A percentile compares a stretch with the other conserved stretches of the same genome.
These are phyloP conservation scores for Incumbomyces delicatus DNA, from an alignment of 2,329 filamentous ascomycete species.

Conservation along the genomic window DNA sequence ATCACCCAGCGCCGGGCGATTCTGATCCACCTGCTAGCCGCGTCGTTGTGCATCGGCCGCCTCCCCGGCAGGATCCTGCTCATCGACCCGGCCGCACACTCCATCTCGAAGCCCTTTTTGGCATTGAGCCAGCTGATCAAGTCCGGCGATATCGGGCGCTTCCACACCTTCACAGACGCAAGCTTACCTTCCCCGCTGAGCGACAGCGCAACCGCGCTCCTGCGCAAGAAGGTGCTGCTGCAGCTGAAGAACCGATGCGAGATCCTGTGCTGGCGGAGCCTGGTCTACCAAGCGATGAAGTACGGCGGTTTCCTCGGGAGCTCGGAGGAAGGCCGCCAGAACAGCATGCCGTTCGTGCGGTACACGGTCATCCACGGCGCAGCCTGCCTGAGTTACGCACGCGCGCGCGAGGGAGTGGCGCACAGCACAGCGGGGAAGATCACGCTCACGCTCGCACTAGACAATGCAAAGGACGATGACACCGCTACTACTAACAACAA, in stretches of 20 bases:
- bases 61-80: constrained; percentile 64
- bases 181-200: constrained; percentile 24
- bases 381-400: constrained; percentile 52
- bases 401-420: constrained; percentile 18
- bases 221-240: constrained; percentile 64
- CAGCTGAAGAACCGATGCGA: constrained; percentile 68
- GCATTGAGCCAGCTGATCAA: constrained; percentile 65
- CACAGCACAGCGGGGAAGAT: constrained; percentile 9
- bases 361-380: constrained; percentile 57
- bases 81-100: constrained; percentile 57
- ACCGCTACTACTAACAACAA: no score
- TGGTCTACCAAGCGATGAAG: constrained; percentile 40
- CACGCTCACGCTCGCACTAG: constrained; percentile 20
- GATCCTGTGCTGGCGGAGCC: constrained; percentile 71
- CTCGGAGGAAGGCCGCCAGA: constrained; percentile 47
- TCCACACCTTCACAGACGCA: constrained; percentile 57
- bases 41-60: constrained; percentile 74
- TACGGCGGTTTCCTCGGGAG: constrained; percentile 49
- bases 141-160: constrained; percentile 62
- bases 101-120: constrained; percentile 56
- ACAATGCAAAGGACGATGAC: no score
- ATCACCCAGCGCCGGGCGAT: constrained; percentile 65
- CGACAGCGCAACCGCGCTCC: constrained; percentile 60
- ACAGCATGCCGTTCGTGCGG: constrained; percentile 62
- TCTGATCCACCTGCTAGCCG: constrained; percentile 71